Percentiles rank a stretch among this genome's conserved stretches.
These are phyloP conservation scores for Phytopythium sindhum DNA, from an alignment of 352 stramenopile species.

Conservation along the genomic window DNA sequence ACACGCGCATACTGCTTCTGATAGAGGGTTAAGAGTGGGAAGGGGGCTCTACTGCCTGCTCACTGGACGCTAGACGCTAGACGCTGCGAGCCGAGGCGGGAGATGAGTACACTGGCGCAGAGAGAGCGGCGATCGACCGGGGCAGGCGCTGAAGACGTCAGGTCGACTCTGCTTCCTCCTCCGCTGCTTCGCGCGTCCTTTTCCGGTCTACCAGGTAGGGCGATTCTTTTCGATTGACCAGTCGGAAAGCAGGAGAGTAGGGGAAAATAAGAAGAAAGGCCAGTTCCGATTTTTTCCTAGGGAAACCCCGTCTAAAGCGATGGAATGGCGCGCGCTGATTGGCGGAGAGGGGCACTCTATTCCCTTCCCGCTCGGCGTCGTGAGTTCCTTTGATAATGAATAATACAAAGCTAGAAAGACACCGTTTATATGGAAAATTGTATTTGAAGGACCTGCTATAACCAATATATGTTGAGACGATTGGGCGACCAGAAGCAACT, in stretches of 20 bases:
- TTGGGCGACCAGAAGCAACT: not conserved
- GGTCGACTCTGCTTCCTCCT: not conserved
- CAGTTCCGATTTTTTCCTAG: not conserved
- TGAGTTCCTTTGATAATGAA: too few species aligned
- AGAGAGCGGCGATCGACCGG: not conserved
- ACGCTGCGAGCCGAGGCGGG: not conserved
- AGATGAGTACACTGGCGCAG: not conserved
- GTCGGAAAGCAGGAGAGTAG: not conserved
- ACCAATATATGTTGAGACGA: not conserved
- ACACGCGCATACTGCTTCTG: conserved; percentile 9
- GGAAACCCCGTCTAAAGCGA: not conserved
- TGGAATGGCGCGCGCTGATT: not conserved
- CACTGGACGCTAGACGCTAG: too few species aligned
- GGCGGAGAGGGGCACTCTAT: not conserved
- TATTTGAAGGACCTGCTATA: not conserved
- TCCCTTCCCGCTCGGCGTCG: too few species aligned
- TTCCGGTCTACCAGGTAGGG: not conserved
- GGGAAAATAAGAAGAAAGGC: conserved; percentile 5
- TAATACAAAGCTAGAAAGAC: too few species aligned
- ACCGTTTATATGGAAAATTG: too few species aligned
- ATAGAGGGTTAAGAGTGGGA: not conserved
- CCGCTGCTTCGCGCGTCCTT: not conserved
- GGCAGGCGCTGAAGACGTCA: not conserved
- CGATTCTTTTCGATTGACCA: conserved; percentile 10
- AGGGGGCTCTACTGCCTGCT: not conserved